phyloP scores from a whole-genome alignment of 768 basidiomycete species.

The Phlegmacium glaucopus region DNA sequence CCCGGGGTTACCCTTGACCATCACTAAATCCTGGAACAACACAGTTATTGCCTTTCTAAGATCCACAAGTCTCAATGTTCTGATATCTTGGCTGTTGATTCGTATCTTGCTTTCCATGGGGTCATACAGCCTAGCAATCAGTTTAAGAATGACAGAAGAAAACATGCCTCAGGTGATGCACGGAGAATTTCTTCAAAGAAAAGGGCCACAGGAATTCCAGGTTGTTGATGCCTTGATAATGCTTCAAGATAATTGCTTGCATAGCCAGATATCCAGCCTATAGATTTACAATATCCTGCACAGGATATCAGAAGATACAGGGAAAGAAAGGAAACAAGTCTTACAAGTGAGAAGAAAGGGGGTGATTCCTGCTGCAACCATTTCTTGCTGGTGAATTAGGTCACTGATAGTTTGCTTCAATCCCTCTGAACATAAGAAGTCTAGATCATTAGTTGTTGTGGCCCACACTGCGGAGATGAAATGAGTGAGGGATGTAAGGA shows the following conservation, averaged over 20 bases:
- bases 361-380: slow-evolving; percentile 65
- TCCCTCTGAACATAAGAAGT: slow-evolving; percentile 64
- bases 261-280: slow-evolving; percentile 32
- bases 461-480: slow-evolving; percentile 52
- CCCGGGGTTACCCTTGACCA: too few relatives aligned
- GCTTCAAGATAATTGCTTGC: slow-evolving; percentile 37
- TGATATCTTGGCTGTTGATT: slow-evolving; percentile 60
- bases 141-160: slow-evolving; percentile 50
- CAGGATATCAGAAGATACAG: neutral
- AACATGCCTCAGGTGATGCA: slow-evolving; percentile 56
- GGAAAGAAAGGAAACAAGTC: slow-evolving; percentile 15
- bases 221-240: slow-evolving; percentile 21
- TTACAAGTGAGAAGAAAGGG: slow-evolving; percentile 49
- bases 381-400: slow-evolving; percentile 61
- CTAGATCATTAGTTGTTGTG: slow-evolving; percentile 60
- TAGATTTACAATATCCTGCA: slow-evolving; percentile 29
- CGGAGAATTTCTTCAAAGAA: slow-evolving; percentile 52
- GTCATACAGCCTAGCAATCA: slow-evolving; percentile 70
- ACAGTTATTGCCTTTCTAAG: slow-evolving; percentile 67
- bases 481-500: slow-evolving; percentile 10
- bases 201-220: slow-evolving; percentile 26
- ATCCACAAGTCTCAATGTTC: slow-evolving; percentile 56
- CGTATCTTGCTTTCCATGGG: slow-evolving; percentile 64
- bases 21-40: slow-evolving; percentile 83
- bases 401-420: slow-evolving; percentile 55